Percentiles rank a stretch among this genome's conserved stretches.
phyloP scores from a whole-genome alignment of 352 stramenopile species.

The Aphanomyces stellatus region DNA sequence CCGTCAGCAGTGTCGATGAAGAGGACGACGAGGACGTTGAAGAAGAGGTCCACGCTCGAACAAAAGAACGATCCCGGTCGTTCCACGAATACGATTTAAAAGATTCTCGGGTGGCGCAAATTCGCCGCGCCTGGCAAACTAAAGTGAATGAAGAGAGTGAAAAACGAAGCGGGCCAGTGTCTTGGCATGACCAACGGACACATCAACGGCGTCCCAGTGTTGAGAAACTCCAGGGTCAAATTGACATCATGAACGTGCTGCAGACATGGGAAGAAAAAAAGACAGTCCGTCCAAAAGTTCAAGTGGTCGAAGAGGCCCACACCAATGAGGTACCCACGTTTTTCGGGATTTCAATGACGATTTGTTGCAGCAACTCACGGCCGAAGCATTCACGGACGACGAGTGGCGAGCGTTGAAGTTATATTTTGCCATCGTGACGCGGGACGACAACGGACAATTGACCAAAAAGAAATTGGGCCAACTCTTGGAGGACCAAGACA shows the following conservation, averaged over 20 bases:
- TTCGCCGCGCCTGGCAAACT: constrained; percentile 7
- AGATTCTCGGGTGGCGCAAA: constrained; percentile 12
- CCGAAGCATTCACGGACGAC: constrained; percentile 55
- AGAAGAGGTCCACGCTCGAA: not conserved
- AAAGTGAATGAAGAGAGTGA: constrained; percentile 14
- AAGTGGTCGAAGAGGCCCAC: no score
- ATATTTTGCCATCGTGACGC: constrained; percentile 58
- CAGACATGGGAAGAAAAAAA: constrained; percentile 14
- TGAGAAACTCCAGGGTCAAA: constrained; percentile 13
- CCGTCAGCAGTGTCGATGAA: not conserved
- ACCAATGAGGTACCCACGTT: no score
- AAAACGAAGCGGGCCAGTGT: not conserved
- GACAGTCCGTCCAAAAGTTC: not conserved
- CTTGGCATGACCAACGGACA: not conserved
- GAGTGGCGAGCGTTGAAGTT: constrained; percentile 75
- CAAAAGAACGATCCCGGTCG: constrained; percentile 3
- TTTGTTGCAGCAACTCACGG: constrained; percentile 16
- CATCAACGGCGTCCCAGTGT: constrained; percentile 10
- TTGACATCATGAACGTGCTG: constrained; percentile 16
- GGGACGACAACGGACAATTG: constrained; percentile 55
- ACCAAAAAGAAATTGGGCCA: constrained; percentile 77
- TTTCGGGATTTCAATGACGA: no score
- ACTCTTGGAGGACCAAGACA: constrained; percentile 71
- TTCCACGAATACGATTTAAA: constrained; percentile 6
- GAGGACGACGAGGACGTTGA: not conserved